A percentile compares a stretch with the other conserved stretches of the same genome.
These are phyloP conservation scores for Fusarium secorum DNA, from an alignment of 2,329 filamentous ascomycete genomes.

Conservation along the genomic window DNA sequence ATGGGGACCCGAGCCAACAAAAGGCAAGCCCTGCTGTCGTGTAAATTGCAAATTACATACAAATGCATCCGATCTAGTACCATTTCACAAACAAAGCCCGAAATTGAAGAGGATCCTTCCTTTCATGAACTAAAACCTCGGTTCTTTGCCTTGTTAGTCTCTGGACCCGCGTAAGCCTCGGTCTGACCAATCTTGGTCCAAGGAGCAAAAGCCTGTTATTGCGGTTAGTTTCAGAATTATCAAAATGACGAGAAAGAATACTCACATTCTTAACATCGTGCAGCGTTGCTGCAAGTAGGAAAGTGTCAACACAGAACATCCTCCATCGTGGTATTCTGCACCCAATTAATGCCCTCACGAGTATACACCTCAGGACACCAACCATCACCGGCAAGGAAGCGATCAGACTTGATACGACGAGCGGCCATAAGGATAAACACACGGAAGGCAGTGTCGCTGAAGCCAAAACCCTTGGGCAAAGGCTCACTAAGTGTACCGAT, in stretches of 20 bases:
- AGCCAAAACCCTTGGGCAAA: conserved; percentile 10
- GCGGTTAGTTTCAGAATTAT: neutral
- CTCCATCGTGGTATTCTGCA: conserved; percentile 24
- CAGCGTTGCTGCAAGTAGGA: conserved; percentile 9
- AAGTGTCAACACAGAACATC: conserved; percentile 24
- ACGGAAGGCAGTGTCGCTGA: conserved; percentile 21
- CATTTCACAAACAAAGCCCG: fast-evolving
- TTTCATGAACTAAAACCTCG: neutral
- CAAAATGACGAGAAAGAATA: fast-evolving
- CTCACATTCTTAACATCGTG: conserved; percentile 15
- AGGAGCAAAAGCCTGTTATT: conserved; percentile 13
- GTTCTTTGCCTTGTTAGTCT: conserved; percentile 11
- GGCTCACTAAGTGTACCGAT: conserved; percentile 19
- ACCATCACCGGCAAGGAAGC: conserved; percentile 14
- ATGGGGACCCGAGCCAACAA: too few relatives aligned
- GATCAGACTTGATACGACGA: conserved; percentile 22
- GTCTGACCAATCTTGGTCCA: conserved; percentile 25
- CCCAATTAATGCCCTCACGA: conserved; percentile 18
- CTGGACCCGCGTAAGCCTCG: neutral
- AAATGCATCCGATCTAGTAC: too few relatives aligned
- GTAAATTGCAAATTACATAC: too few relatives aligned
- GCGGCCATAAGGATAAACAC: conserved; percentile 26
- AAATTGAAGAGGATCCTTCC: fast-evolving
- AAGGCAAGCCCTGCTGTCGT: fast-evolving
- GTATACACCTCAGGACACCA: conserved; percentile 29